Evolutionary conservation across 257 asterid genomes (phyloP), one percentile per base, ranked within the genome.

Genomic region (Petunia secreta): DNA sequence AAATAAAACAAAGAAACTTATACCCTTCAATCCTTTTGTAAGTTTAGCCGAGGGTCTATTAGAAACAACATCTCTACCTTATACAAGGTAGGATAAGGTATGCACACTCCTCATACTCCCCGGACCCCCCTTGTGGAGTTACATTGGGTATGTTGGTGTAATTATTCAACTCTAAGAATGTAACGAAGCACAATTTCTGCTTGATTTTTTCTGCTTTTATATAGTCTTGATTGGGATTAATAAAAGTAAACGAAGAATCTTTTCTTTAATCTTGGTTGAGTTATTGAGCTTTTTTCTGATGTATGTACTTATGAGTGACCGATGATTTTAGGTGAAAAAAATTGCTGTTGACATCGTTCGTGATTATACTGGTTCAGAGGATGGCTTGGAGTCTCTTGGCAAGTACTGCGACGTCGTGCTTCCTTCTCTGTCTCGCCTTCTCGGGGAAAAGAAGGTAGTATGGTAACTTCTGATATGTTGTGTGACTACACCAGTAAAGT

Each of bases 361-460:
- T 68, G 98, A 96, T 86, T 96, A 87, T 78, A 96, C 98, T 59
- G 99, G 99, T 46, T 91, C 97, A 11, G 99, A 94, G 71, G 98
- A 94, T 82, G 98, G 97, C 64, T 82, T 96, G 73, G 81, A 80
- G 84, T 91, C 97, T 78, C 92, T 96, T 40, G 95, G 85, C 48
- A 90, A 85, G 68, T 89, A 94, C 84, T 83, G 86, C 10, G 10
- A 57, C 38, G 84, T 87, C 64, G 94, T 87, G 58, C 48, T 92
- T 82, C 92, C 97, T 59, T 84, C 95, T 34, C 84, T 96, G 66
- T 85, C 89, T 76, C 86, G 79, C 78, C 94, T 94, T 83, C 87
- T 96, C 37, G 84, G 87, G 53, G 98, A 91, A 73, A 88, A 89
- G 65, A 92, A 92, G 98, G 99, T 94, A 54, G 8, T 44, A 71